Base-by-base conservation (phyloP, 2,329 filamentous ascomycete species). In the Penicillium sp. region DNA sequence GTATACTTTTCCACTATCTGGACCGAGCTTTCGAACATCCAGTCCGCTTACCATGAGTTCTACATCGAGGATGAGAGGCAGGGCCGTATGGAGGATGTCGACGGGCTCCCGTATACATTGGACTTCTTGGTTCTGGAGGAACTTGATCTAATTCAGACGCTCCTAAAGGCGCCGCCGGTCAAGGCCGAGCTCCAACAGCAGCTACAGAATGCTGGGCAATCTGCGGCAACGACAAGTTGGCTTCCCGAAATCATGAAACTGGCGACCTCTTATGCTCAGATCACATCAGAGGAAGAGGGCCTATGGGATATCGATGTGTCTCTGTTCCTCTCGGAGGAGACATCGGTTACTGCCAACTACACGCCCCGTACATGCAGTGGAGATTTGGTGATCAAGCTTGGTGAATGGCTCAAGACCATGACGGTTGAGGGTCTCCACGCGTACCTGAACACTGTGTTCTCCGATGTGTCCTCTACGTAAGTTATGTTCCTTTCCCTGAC, bases 231-330 rank as follows among this genome's bases (percentile, higher is more conserved):
- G 9, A 83, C 84, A 2, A 81, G 82, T 6, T 97, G 91, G 91
- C 78, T 96, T 57, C 78, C 86, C 29, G 87, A 95, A 61, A 82
- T 96, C 19, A 86, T 96, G 81, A 87, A 85, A 65, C 78, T 96
- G 56, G 81, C 89, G 9, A 82, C 89, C 17, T 82, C 83, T 1
- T 97, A 95, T 69, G 85, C 89, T 12, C 88, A 91, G 57, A 94
- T 98, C 60, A 90, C 87, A 2, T 83, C 82, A 26, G 93, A 98
- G 67, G 93, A 97, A 64, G 88, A 96, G 70, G 88, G 87, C 6
- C 72, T 98, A 9, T 98, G 93, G 93, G 88, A 96, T 59, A 88
- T 96, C 55, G 93, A 98, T 68, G 86, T 94, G 58, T 97, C 95
- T 51, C 79, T 98, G 2, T 98, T 94, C 69, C 77, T 98, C 41